phyloP scores from a whole-genome alignment of 2,329 filamentous ascomycete genomes.

The Hypocreales sp. region DNA sequence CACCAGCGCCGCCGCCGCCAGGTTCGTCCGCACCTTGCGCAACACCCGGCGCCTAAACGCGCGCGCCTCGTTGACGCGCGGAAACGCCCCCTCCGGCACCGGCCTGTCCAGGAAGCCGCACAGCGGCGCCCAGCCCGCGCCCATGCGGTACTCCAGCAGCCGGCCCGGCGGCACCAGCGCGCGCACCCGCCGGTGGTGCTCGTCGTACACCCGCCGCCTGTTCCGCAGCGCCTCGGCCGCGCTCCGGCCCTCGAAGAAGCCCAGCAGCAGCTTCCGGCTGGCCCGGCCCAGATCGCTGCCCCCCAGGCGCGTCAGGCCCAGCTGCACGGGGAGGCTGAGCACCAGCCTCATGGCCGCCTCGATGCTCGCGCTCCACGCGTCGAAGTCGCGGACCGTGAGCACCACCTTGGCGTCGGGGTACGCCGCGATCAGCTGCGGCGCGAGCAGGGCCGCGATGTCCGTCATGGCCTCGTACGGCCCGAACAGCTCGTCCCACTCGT shows the following conservation, averaged over 20 bases:
- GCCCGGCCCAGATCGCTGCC: neutral
- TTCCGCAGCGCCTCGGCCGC: conserved; percentile 4
- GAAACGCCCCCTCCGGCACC: conserved; percentile 11
- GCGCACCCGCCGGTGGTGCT: conserved; percentile 12
- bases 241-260: conserved; percentile 4
- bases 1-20: too few species aligned
- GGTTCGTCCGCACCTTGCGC: too few species aligned
- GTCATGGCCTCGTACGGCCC: conserved; percentile 11
- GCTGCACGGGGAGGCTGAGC: too few species aligned
- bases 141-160: conserved; percentile 14
- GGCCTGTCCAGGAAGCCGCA: conserved; percentile 17
- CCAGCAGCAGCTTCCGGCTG: neutral
- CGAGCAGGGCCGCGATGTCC: conserved; percentile 10
- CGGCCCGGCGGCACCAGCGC: conserved; percentile 7
- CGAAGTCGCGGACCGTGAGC: conserved; percentile 12
- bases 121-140: conserved; percentile 17
- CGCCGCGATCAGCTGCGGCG: conserved; percentile 9
- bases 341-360: too few species aligned
- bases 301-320: too few species aligned
- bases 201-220: conserved; percentile 7
- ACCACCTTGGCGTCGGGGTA: conserved; percentile 16
- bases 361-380: conserved; percentile 12
- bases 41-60: too few species aligned
- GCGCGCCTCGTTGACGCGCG: conserved; percentile 14
- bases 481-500: conserved; percentile 11